Base-by-base conservation (phyloP, 2,329 filamentous ascomycete genomes). In the Didymella glomerata region DNA sequence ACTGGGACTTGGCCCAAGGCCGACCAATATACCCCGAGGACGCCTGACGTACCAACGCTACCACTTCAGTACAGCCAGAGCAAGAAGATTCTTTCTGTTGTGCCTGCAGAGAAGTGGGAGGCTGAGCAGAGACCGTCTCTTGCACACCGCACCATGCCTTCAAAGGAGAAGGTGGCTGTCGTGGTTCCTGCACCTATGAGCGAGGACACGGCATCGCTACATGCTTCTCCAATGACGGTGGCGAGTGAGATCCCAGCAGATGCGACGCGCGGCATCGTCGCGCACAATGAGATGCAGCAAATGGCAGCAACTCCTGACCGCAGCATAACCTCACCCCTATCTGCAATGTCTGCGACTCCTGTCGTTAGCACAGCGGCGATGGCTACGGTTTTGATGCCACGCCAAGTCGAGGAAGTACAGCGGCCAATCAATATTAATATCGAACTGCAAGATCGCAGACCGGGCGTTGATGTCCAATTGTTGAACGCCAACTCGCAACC, bases 21-120 rank as follows among this genome's bases (percentile, higher is more conserved):
- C 25, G 70, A 64, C 8, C 64, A 60, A 6, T 62, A 65, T 11
- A 62, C 38, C 0, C 65, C 70, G 8, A 66, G 54, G 30, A 74
- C 70, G n/a, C 76, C 76, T 24, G 69, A 70, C 22, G 68, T 78
- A 22, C 76, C 76, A 13, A 67, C 62, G 34, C 54, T 77, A n/a
- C 74, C 75, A 44, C 62, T 69, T 14, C 67, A 63, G 32, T 73
- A 69, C 51, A 68, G 62, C 22, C 38, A 45, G 11, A 65, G 32
- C 36, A 57, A 34, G 50, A 56, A 54, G 11, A 59, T 62, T 7
- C 56, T 65, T 27, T 55, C 64, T 13, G 60, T 67, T 16, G 58
- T 65, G 44, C 66, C 68, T 25, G 65, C 66, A 9, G 68, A 69
- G 27, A 69, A 65, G 24, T 72, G 68, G 67, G 66, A 69, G 10